Percentiles rank a stretch among this genome's conserved stretches.
Evolutionary conservation across 768 basidiomycete genomes (phyloP).

Genomic region (Amanita inopinata): DNA sequence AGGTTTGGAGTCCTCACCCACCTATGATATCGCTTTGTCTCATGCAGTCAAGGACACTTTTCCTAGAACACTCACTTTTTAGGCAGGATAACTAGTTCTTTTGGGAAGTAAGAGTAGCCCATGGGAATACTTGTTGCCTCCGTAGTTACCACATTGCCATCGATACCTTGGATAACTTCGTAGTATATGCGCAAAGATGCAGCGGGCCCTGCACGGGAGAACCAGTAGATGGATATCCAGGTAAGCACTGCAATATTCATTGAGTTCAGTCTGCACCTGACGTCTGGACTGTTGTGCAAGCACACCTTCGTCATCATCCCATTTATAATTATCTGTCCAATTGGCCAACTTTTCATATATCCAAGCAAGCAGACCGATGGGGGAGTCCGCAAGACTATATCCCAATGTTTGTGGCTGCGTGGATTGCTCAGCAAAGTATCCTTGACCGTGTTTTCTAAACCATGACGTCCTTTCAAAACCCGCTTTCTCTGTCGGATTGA

Average conservation of each 20-base stretch:
- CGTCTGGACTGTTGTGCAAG: background rate
- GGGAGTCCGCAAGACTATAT: conserved; percentile 47
- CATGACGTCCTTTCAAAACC: conserved; percentile 20
- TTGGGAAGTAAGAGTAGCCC: conserved; percentile 44
- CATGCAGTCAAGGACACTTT: background rate
- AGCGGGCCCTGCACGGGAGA: conserved; percentile 48
- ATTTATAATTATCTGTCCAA: conserved; percentile 44
- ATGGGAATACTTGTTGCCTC: conserved; percentile 26
- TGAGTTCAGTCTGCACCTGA: conserved; percentile 7
- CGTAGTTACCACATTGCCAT: conserved; percentile 2
- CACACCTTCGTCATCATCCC: conserved; percentile 48
- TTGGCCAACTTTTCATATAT: conserved; percentile 41
- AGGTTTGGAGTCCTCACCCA: conserved; percentile 29
- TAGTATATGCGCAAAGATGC: conserved; percentile 53
- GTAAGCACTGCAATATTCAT: conserved; percentile 33
- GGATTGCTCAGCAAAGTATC: conserved; percentile 30
- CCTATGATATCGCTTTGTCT: conserved; percentile 18
- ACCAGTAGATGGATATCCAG: conserved; percentile 51
- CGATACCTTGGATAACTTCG: conserved; percentile 24
- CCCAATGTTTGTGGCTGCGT: conserved; percentile 46
- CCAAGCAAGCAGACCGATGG: conserved; percentile 43
- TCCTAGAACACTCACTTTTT: conserved; percentile 17
- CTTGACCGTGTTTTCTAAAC: conserved; percentile 21
- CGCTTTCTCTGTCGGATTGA: conserved; percentile 24
- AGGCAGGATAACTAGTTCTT: conserved; percentile 27